phyloP scores from a whole-genome alignment of 306 rosid genomes.

The Fragaria nilgerrensis region DNA sequence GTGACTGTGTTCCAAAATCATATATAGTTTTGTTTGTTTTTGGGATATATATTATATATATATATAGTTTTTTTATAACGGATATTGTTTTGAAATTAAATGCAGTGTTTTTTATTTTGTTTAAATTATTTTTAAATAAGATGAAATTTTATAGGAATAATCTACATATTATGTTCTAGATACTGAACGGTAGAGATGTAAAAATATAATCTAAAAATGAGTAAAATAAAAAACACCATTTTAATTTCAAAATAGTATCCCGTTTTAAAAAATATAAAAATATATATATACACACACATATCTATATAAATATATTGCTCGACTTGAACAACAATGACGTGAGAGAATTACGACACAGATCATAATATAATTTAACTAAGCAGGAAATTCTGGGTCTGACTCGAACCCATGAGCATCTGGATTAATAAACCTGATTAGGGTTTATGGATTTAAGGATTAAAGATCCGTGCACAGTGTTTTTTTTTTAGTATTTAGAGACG shows the following conservation, averaged over 20 bases:
- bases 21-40: neutral
- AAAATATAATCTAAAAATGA: no score
- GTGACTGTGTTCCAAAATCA: neutral
- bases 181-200: no score
- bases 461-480: neutral
- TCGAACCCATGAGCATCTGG: neutral
- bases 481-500: neutral
- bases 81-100: no score
- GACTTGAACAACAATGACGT: neutral
- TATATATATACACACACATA: neutral
- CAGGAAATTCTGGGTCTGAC: neutral
- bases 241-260: no score
- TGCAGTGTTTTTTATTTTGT: no score
- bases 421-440: neutral
- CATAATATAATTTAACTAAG: neutral
- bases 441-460: slow-evolving; percentile 1
- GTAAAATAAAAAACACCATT: no score
- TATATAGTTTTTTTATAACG: no score
- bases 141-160: no score
- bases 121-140: no score
- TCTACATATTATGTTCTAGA: no score
- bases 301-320: neutral
- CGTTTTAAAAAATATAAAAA: no score
- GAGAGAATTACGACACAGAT: slow-evolving; percentile 1
- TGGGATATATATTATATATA: neutral